Percentiles rank a stretch among this genome's conserved stretches.
phyloP scores from a whole-genome alignment of 192 early-diverging fungal species.

The Coemansia sp. region DNA sequence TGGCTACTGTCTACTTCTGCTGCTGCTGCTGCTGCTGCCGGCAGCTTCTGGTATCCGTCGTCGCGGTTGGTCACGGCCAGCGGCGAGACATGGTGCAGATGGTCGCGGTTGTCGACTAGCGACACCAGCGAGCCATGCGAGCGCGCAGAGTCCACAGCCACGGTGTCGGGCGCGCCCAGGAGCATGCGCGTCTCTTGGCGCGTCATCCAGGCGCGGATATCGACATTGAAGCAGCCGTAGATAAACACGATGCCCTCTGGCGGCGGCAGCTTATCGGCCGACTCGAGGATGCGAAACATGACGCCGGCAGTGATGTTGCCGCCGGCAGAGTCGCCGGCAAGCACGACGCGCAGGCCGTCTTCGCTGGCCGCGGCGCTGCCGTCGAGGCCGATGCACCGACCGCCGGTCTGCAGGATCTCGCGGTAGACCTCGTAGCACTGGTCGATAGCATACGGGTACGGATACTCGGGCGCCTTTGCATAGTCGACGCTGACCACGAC shows the following conservation, averaged over 20 bases:
- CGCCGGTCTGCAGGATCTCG: slow-evolving; percentile 70
- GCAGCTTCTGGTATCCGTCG: slow-evolving; percentile 32
- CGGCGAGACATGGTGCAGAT: slow-evolving; percentile 66
- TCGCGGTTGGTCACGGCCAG: slow-evolving; percentile 46
- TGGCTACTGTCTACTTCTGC: no score
- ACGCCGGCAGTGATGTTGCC: slow-evolving; percentile 80
- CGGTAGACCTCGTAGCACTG: slow-evolving; percentile 90
- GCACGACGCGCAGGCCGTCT: slow-evolving; percentile 65
- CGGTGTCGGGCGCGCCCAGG: slow-evolving; percentile 11
- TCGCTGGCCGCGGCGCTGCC: slow-evolving; percentile 49
- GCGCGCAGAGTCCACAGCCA: slow-evolving; percentile 1
- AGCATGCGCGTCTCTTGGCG: slow-evolving; percentile 36
- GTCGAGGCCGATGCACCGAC: slow-evolving; percentile 70
- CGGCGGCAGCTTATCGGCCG: slow-evolving; percentile 54
- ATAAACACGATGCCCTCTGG: slow-evolving; percentile 79
- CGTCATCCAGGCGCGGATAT: slow-evolving; percentile 91
- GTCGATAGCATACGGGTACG: slow-evolving; percentile 87
- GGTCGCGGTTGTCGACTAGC: slow-evolving; percentile 61
- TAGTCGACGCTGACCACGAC: slow-evolving; percentile 86
- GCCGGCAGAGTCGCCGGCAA: slow-evolving; percentile 94
- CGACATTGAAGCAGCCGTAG: slow-evolving; percentile 90
- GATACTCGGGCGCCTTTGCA: slow-evolving; percentile 91
- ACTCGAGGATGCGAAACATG: slow-evolving; percentile 75
- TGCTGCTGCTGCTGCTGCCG: no score
- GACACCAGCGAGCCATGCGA: slow-evolving; percentile 23